Percentiles rank a stretch among this genome's conserved stretches.
These are phyloP conservation scores for Penicillium diatomitis DNA, from an alignment of 495 filamentous ascomycete species.

Conservation along the genomic window DNA sequence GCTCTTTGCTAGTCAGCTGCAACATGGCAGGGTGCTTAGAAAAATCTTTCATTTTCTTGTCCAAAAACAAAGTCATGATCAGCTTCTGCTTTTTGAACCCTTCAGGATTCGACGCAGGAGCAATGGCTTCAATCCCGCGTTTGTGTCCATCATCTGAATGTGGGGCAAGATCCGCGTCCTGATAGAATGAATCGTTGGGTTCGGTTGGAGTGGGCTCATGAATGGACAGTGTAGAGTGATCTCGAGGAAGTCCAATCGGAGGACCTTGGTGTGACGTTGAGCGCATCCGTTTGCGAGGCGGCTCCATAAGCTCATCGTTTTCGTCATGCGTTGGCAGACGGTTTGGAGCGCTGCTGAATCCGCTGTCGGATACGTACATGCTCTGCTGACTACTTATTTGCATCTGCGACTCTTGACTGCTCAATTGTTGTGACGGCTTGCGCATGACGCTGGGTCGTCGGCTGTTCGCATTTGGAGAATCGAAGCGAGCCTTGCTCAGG, in stretches of 20 bases:
- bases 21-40: slow-evolving; percentile 54
- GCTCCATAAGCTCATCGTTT: slow-evolving; percentile 56
- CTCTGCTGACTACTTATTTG: slow-evolving; percentile 57
- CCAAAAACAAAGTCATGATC: slow-evolving; percentile 81
- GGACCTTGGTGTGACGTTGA: slow-evolving; percentile 42
- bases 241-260: slow-evolving; percentile 26
- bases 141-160: slow-evolving; percentile 43
- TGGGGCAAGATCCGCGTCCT: slow-evolving; percentile 45
- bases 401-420: slow-evolving; percentile 53
- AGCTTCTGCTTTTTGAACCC: slow-evolving; percentile 66
- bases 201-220: slow-evolving; percentile 68
- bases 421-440: slow-evolving; percentile 51
- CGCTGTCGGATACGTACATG: slow-evolving; percentile 56
- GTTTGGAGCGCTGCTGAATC: slow-evolving; percentile 47
- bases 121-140: slow-evolving; percentile 58
- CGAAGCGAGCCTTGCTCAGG: slow-evolving; percentile 89
- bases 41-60: slow-evolving; percentile 56
- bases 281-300: slow-evolving; percentile 74
- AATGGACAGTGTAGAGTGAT: slow-evolving; percentile 34
- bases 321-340: slow-evolving; percentile 38
- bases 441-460: slow-evolving; percentile 40
- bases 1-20: slow-evolving; percentile 67
- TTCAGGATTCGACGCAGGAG: slow-evolving; percentile 54
- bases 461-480: slow-evolving; percentile 57
- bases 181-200: slow-evolving; percentile 74